Base-by-base conservation (phyloP, 805 yeast species). In the Metschnikowia lochheadii region DNA sequence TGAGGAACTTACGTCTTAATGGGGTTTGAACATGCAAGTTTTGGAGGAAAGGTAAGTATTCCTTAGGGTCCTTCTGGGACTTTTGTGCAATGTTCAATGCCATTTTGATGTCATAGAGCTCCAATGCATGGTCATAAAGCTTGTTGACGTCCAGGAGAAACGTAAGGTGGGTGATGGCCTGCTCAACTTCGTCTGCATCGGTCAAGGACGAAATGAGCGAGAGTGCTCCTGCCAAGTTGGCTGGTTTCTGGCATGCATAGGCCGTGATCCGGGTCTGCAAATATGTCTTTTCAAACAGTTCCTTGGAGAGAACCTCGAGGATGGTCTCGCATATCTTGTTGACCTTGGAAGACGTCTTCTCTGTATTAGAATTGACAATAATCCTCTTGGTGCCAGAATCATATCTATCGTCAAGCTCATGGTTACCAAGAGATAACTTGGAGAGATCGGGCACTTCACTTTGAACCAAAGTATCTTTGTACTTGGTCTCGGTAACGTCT, bases 61-160 rank as follows among this genome's bases (percentile, higher is more conserved):
- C 99, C 62, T 91, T 89, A 21, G 99, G 99, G 70, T 94, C 99
- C 76, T 86, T 91, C 67, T 92, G 98, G 0, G 97, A 90, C 62
- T 90, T 94, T 65, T 95, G 98, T 0, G 99, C 99, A 52, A 94
- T 84, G 11, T 79, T 76, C 50, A 94, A 76, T 0, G 98, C 81
- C 60, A 92, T 72, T 50, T 84, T 83, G 39, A 94, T 83, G 63
- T 94, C 86, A 62, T 94, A 94, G 18, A 87, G 71, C 2, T 95
- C 86, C 51, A 94, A 76, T 0, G 97, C 87, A 17, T 84, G 83
- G 44, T 83, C 78, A 68, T 92, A 94, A 18, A 94, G 76, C 53
- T 80, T 73, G 62, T 89, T 89, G 35, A 90, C 95, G 67, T 92
- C 99, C 62, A 87, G 89, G 51, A 94, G 71, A 76, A 92, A 92